Evolutionary conservation across 2,329 filamentous ascomycete species (phyloP), one percentile per base, ranked within the genome.

Genomic region (Diaporthe helianthi): DNA sequence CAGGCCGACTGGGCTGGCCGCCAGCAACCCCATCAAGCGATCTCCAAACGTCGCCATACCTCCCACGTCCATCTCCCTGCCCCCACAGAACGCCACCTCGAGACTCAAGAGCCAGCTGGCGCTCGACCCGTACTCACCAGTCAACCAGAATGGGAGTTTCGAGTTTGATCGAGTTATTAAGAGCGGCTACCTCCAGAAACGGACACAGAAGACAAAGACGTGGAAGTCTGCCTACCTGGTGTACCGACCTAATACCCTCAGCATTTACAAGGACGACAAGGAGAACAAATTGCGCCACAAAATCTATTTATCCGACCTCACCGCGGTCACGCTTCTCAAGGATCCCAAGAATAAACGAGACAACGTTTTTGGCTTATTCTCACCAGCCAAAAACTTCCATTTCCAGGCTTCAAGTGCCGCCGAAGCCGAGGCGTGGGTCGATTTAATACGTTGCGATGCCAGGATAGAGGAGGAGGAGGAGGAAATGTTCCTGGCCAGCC

Each of bases 121-220:
- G 31, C 77, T 91, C 52, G 89, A 92, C 73, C 85, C 90, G 19
- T 90, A 93, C 76, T 96, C 93, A 36, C 93, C 94, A 5, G 93
- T 98, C 73, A 97, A 95, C 78, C 91, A 97, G 80, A 94, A 97
- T 80, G 96, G 96, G 72, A 96, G 93, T 80, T 99, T 97, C 79
- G 94, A 96, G 76, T 97, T 97, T 76, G 96, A 99, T 80, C 91
- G 94, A 63, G 93, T 98, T 67, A 87, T 98, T 79, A 98, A 97
- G 82, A 90, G 91, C 69, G 94, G 95, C 70, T 92, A 91, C 74
- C 90, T 97, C 47, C 87, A 92, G 77, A 97, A 97, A 81, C 89
- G 95, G 74, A 97, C 94, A 22, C 92, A 94, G 75, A 97, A 95
- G 84, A 98, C 95, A 71, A 97, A 97, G 89, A 90, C 92, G 72